Base-by-base conservation (phyloP, 805 yeast species). In the Candida patagonica region DNA sequence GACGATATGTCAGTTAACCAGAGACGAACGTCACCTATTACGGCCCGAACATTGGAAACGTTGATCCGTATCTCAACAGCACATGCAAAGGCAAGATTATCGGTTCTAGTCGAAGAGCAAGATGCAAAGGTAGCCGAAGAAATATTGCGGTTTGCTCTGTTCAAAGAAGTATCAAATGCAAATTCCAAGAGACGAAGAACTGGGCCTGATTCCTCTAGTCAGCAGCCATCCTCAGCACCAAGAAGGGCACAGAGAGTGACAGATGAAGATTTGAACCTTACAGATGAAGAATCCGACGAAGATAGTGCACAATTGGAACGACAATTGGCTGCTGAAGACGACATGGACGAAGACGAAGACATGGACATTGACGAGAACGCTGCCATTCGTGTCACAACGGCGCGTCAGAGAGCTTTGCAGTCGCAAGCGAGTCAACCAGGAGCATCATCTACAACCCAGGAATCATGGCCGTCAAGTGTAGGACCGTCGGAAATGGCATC, bases 1-100 rank as follows among this genome's bases (percentile, higher is more conserved):
- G 80, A 78, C 54, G 82, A 78, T 49, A 42, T 62, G 19, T 52
- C 52, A 3, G 56, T 51, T 26, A 61, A 62, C 35, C 63, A 59
- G 45, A 56, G 70, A 27, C 74, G 81, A 39, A 88, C 96, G 0
- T 80, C 95, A 1, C 97, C 98, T 26, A 84, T 89, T 49, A 89
- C 98, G 1, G 95, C 97, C n/a, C 83, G 98, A 77, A 92, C 97
- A 4, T 68, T 89, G 51, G 98, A 89, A 62, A 89, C 98, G 0
- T 68, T 89, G 49, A 89, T 89, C 59, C 94, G 98, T 69, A 67
- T 89, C 44, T 71, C 96, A 0, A 84, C 96, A 1, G 97, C 98
- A 0, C 97, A 92, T 61, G 97, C 97, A 8, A 89, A 92, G 60
- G 84, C 89, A n/a, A 73, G 97, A 51, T 67, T 92, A 42, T 81